Percentiles rank a stretch among this genome's conserved stretches.
Conservation (phyloP, 2,329 filamentous ascomycete species). For the Pseudopyricularia cyperi region DNA sequence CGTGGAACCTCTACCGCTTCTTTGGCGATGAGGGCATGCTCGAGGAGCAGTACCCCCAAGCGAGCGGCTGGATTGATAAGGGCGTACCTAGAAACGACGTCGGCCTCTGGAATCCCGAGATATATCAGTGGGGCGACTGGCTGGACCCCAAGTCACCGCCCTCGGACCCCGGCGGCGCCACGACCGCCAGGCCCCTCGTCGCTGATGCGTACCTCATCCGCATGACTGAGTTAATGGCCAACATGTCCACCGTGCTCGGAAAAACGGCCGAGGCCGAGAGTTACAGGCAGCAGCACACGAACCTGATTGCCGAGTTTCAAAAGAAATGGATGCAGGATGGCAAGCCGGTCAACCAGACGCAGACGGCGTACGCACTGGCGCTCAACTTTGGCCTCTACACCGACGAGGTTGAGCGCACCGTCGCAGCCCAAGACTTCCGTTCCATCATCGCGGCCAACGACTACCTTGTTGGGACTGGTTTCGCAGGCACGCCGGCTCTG, state of each 20-base stretch:
- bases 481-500: slow-evolving; percentile 13
- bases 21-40: slow-evolving; percentile 16
- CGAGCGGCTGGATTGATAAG: slow-evolving; percentile 15
- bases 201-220: slow-evolving; percentile 24
- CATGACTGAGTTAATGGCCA: slow-evolving; percentile 15
- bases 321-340: slow-evolving; percentile 11
- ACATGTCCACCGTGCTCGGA: slow-evolving; percentile 13
- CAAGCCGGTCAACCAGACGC: slow-evolving; percentile 9
- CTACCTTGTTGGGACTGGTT: slow-evolving; percentile 13
- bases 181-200: slow-evolving; percentile 19
- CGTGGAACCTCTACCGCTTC: slow-evolving; percentile 16
- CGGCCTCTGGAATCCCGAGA: slow-evolving; percentile 13
- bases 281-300: slow-evolving; percentile 10
- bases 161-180: slow-evolving; percentile 16
- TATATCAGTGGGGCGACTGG: slow-evolving; percentile 22
- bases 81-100: slow-evolving; percentile 12
- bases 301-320: slow-evolving; percentile 12
- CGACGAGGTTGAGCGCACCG: background rate
- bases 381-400: slow-evolving; percentile 12
- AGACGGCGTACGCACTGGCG: slow-evolving; percentile 15
- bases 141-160: slow-evolving; percentile 24
- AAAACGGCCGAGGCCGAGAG: slow-evolving; percentile 7
- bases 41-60: slow-evolving; percentile 14
- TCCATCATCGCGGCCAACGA: slow-evolving; percentile 9
- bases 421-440: slow-evolving; percentile 3